Percentiles rank a stretch among this genome's conserved stretches.
Evolutionary conservation across 2,329 filamentous ascomycete species (phyloP).

Genomic region (Plenodomus tracheiphilus): DNA sequence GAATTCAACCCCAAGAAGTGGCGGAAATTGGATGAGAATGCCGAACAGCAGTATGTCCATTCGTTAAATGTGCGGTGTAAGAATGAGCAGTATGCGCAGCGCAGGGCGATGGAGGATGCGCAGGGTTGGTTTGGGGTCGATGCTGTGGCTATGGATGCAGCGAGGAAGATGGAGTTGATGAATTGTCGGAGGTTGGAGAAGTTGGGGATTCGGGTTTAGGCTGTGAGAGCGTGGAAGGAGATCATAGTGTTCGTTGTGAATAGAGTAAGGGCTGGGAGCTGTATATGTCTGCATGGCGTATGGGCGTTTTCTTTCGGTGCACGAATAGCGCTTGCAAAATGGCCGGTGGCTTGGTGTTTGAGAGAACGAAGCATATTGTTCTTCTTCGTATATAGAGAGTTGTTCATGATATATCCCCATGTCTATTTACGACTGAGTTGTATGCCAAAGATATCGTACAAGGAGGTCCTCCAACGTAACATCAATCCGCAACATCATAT

Average conservation of each 20-base stretch:
- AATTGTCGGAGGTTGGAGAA: constrained; percentile 61
- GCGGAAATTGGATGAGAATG: constrained; percentile 72
- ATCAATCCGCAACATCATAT: too few species aligned
- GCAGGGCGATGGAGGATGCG: constrained; percentile 73
- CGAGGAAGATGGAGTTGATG: constrained; percentile 63
- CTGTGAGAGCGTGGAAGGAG: not conserved
- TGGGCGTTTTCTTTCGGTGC: not conserved
- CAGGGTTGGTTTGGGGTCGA: constrained; percentile 88
- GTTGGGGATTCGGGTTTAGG: constrained; percentile 37
- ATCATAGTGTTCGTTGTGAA: not conserved
- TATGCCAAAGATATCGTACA: not conserved
- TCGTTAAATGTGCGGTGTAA: constrained; percentile 73
- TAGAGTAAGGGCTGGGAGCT: not conserved
- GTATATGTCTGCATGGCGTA: constrained; percentile 1
- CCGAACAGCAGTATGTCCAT: constrained; percentile 73
- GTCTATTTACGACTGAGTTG: not conserved
- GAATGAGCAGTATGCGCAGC: constrained; percentile 67
- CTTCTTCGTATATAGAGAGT: not conserved
- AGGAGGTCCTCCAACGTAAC: too few species aligned
- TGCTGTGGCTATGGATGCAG: constrained; percentile 74
- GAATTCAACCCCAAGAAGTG: constrained; percentile 72
- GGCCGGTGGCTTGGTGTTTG: too few species aligned
- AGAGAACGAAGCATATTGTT: too few species aligned
- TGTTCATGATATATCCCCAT: not conserved
- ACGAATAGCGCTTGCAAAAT: not conserved